Base-by-base conservation (phyloP, 345 rosid genomes). In the Aquilaria sinensis region DNA sequence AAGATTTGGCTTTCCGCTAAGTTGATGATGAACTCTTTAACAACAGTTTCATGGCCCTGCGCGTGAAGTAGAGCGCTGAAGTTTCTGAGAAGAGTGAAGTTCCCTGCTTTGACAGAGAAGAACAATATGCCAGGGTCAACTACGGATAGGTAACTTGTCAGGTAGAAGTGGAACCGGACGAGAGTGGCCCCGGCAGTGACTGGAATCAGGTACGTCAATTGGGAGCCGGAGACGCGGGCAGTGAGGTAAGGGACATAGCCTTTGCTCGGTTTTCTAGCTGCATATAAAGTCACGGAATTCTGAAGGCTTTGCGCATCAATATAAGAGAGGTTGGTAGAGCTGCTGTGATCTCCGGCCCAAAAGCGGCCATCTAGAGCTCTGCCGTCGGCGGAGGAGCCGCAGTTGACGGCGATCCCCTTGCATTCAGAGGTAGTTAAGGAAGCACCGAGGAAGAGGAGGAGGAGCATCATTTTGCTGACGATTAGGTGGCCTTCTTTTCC, bases 111-210 rank as follows among this genome's bases (percentile, higher is more conserved):
- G 54, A 73, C 75, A 14, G 73, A 56, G 65, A 77, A 73, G 37
- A 65, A 67, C 48, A 70, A 57, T 2, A 11, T 31, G 4, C 62
- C 43, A 23, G 58, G 10, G 34, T 56, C 54, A 48, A 50, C 5
- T 12, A 63, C 57, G 32, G 16, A 45, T 15, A 33, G 33, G 64
- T 67, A 67, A 15, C 49, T 5, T 1, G 46, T n/a, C 0, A 59
- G 70, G 31, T 63, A 57, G 62, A 76, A 72, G 66, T 72, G 23
- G 23, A 76, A 60, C 14, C 76, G 65, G 50, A 76, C 6, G 37
- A 72, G 58, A 47, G 72, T 72, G 9, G 58, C 71, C 15, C 76
- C 76, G 0, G 66, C 1, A 3, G 61, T 56, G 37, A 76, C 52
- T 1, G 67, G 71, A 47, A 76, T 65, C 0, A 57, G 4, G 64